Base-by-base conservation (phyloP, 805 yeast genomes). In the Monosporozyma aquatica region DNA sequence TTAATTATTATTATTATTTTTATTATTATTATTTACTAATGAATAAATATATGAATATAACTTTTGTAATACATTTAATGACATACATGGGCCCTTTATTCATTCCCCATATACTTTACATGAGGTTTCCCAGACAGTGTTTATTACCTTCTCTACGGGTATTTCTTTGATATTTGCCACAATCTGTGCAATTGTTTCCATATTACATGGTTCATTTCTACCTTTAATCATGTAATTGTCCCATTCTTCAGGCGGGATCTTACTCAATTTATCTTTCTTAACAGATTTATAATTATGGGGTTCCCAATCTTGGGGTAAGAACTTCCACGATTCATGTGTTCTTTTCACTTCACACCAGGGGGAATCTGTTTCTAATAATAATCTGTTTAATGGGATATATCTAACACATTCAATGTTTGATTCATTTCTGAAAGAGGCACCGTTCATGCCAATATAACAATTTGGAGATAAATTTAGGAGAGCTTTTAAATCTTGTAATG, bases 321-420 rank as follows among this genome's bases (percentile, higher is more conserved):
- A 71, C 47, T 75, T 65, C 62, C 75, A 77, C 13, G 92, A 74
- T 2, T 87, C 86, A 58, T 87, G 95, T 8, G 92, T 72, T 50
- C 76, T 83, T 45, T 94, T 71, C 37, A 92, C 76, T 56, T 89
- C 97, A 66, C 99, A 92, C 98, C 98, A 92, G 1, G 99, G 98
- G 3, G 97, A 87, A 64, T 92, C 98, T 0, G 97, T 90, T 58
- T 92, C 99, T 8, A 92, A 73, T 71, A 90, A 63, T 34, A 92
- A 60, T 53, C 70, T 73, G 4, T 78, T 76, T 7, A 78, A 54
- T 0, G 97, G 97, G n/a, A 92, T 74, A 20, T 59, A 53, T 33
- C 66, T 64, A 0, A 80, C 86, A 20, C 80, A 87, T 22, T 71
- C 69, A 11, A 87, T 63, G 55, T 84, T 87, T 48, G 82, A 87